Percentiles rank a stretch among this genome's conserved stretches.
Conservation (phyloP, 2,329 filamentous ascomycete genomes). For the Trichocomaceae sp. region DNA sequence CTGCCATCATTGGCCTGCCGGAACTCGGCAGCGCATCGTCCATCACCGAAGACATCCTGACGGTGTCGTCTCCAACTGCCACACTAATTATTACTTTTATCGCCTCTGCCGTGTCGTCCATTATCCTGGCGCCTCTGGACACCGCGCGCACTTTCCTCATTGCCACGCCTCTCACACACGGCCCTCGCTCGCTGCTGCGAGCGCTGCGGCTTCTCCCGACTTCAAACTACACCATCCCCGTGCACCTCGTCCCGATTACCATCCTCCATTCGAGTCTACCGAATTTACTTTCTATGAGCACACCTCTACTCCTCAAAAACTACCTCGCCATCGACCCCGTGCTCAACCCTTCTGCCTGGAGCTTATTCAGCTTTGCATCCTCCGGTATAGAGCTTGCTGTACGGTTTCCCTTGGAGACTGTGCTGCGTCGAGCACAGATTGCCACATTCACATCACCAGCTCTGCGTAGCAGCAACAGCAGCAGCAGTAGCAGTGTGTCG, state of each 20-base stretch:
- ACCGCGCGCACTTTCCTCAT: constrained; percentile 82
- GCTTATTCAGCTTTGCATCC: constrained; percentile 71
- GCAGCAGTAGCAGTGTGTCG: constrained; percentile 7
- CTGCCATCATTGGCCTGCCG: constrained; percentile 81
- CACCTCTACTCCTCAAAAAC: constrained; percentile 78
- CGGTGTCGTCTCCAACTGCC: constrained; percentile 73
- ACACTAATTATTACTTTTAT: constrained; percentile 68
- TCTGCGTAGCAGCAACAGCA: constrained; percentile 21
- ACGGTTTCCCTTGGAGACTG: constrained; percentile 85
- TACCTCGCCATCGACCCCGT: constrained; percentile 77
- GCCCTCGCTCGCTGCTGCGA: constrained; percentile 69
- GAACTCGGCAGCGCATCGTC: constrained; percentile 57
- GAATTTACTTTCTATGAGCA: constrained; percentile 72
- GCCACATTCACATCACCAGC: constrained; percentile 58
- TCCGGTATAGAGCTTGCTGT: constrained; percentile 75
- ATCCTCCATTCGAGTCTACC: constrained; percentile 79
- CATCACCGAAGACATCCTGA: constrained; percentile 64
- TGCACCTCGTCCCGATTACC: constrained; percentile 71
- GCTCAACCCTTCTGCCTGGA: constrained; percentile 73
- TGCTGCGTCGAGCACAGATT: constrained; percentile 81
- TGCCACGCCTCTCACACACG: constrained; percentile 68
- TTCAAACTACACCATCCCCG: constrained; percentile 59
- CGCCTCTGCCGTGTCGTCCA: constrained; percentile 62
- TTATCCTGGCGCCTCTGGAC: constrained; percentile 80
- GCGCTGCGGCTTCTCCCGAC: constrained; percentile 73